Evolutionary conservation across 2,329 filamentous ascomycete genomes (phyloP).

Genomic region (Aspergillus sp.): DNA sequence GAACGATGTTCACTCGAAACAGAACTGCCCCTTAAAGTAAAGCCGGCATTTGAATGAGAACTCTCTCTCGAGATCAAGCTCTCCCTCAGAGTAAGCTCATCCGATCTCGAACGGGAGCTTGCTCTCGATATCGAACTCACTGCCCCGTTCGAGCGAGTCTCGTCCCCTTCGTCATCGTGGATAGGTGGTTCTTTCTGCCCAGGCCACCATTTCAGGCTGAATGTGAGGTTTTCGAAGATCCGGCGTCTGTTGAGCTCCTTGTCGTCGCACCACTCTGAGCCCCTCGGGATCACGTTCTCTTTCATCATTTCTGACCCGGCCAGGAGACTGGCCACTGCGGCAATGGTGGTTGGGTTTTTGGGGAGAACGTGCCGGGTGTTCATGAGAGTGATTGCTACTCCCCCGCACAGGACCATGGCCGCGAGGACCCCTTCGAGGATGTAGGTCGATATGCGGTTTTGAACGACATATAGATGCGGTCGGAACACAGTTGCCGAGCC

Average conservation of each 20-base stretch:
- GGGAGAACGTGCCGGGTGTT: conserved; percentile 21
- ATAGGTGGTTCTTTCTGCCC: background rate
- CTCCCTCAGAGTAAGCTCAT: too few species aligned
- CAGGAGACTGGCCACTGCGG: conserved; percentile 22
- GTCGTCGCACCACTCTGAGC: conserved; percentile 20
- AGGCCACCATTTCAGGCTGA: conserved; percentile 16
- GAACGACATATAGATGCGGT: conserved; percentile 14
- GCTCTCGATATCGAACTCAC: too few species aligned
- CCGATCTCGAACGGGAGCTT: too few species aligned
- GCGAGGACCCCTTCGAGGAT: conserved; percentile 20
- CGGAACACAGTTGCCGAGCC: too few species aligned
- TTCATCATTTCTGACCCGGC: conserved; percentile 19
- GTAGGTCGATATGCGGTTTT: conserved; percentile 19
- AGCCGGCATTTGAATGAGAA: too few species aligned
- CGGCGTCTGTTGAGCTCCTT: conserved; percentile 12
- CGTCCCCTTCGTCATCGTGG: too few species aligned
- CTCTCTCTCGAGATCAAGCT: too few species aligned
- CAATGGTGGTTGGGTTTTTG: conserved; percentile 28
- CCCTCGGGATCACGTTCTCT: conserved; percentile 12
- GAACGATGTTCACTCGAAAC: too few species aligned
- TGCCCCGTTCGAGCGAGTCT: too few species aligned
- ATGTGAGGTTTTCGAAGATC: conserved; percentile 7
- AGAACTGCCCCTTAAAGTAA: too few species aligned
- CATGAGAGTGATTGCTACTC: conserved; percentile 12
- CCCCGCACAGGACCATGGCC: conserved; percentile 19